Conservation (phyloP, 345 rosid genomes). For the Salix caprea region DNA sequence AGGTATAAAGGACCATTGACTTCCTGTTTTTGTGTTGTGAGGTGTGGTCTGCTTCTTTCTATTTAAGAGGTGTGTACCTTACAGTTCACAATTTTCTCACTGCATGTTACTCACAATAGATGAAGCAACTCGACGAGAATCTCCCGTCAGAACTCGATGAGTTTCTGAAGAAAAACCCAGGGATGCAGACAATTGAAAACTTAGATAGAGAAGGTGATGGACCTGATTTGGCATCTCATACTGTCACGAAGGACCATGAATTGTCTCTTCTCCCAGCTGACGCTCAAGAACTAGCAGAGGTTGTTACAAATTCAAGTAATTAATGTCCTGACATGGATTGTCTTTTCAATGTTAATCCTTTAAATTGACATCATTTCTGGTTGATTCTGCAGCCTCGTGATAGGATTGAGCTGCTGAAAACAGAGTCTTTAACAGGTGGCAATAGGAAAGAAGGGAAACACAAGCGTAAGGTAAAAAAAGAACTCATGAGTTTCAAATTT, state of each 20-base stretch:
- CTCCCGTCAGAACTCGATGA: conserved; percentile 63
- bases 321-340: background rate
- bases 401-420: conserved; percentile 21
- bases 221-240: conserved; percentile 24
- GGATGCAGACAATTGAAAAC: conserved; percentile 19
- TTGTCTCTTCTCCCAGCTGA: conserved; percentile 11
- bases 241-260: conserved; percentile 15
- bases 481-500: background rate
- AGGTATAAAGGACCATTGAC: too few species aligned
- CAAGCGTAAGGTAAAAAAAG: conserved; percentile 44
- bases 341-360: background rate
- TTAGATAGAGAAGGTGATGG: conserved; percentile 22
- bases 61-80: background rate
- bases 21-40: background rate
- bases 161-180: conserved; percentile 32
- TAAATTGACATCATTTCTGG: conserved; percentile 7
- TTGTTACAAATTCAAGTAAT: conserved; percentile 4
- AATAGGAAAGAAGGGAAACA: conserved; percentile 36
- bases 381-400: conserved; percentile 21
- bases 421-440: conserved; percentile 12
- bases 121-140: conserved; percentile 62
- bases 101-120: conserved; percentile 31
- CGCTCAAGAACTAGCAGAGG: conserved; percentile 24
- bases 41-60: background rate
- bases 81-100: conserved; percentile 7